Conservation (phyloP, 305 asterid species). For the Fraxinus albicans region DNA sequence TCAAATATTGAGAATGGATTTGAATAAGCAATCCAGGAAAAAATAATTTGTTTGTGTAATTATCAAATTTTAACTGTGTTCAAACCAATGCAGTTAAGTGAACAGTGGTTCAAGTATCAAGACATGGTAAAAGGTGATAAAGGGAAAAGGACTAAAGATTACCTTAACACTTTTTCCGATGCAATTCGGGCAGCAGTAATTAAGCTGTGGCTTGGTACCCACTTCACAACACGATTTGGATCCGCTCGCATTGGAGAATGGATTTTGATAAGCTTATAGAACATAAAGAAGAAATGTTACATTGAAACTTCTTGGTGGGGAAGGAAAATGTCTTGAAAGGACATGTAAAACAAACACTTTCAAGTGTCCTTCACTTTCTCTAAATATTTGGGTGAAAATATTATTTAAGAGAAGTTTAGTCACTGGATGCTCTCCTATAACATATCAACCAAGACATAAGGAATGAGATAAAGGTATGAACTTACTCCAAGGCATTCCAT, state of each 20-base stretch:
- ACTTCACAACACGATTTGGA: constrained; percentile 78
- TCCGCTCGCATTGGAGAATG: constrained; percentile 97
- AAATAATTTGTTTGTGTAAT: background rate
- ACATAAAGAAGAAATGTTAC: constrained; percentile 10
- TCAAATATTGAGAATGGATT: background rate
- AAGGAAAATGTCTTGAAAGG: background rate
- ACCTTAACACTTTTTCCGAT: constrained; percentile 83
- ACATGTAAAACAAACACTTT: background rate
- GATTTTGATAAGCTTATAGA: constrained; percentile 76
- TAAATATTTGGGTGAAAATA: background rate
- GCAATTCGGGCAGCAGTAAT: constrained; percentile 82
- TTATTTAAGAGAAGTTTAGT: background rate
- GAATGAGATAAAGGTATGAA: constrained; percentile 2
- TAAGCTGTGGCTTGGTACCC: constrained; percentile 69
- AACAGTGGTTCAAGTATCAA: background rate
- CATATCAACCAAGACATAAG: background rate
- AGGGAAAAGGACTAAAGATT: background rate
- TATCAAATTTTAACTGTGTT: background rate
- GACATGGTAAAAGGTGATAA: background rate
- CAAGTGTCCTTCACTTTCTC: background rate
- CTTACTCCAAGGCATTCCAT: constrained; percentile 98
- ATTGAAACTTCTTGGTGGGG: background rate
- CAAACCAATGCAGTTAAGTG: background rate
- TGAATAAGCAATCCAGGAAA: background rate
- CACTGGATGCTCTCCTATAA: background rate